phyloP scores from a whole-genome alignment of 306 rosid species.

The Sophora flavescens region DNA sequence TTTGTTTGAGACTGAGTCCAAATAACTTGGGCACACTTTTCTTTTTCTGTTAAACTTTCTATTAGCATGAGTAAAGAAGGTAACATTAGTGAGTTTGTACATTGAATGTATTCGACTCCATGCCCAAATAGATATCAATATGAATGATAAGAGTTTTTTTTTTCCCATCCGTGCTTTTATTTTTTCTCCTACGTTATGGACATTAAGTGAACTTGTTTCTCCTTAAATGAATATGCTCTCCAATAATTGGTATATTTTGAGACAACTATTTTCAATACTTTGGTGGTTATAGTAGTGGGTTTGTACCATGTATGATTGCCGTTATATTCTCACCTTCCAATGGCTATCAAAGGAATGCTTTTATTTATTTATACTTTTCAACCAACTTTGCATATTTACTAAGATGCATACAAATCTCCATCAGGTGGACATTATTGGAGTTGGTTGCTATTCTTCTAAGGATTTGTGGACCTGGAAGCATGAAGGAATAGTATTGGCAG shows the following conservation, averaged over 20 bases:
- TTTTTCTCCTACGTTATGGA: slow-evolving; percentile 27
- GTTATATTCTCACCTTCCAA: slow-evolving; percentile 33
- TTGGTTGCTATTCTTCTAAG: slow-evolving; percentile 95
- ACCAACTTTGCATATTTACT: slow-evolving; percentile 28
- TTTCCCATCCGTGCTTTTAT: slow-evolving; percentile 29
- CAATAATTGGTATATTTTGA: not conserved
- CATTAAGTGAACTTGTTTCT: slow-evolving; percentile 38
- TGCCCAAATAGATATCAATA: slow-evolving; percentile 18
- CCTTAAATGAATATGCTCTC: slow-evolving; percentile 19
- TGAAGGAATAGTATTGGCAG: slow-evolving; percentile 89
- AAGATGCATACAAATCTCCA: slow-evolving; percentile 28
- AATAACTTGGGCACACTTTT: slow-evolving; percentile 16
- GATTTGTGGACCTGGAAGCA: slow-evolving; percentile 98
- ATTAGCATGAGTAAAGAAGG: slow-evolving; percentile 5
- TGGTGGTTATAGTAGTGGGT: slow-evolving; percentile 21
- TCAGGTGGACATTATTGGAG: slow-evolving; percentile 97
- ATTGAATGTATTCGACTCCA: slow-evolving; percentile 15
- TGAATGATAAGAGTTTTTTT: slow-evolving; percentile 3
- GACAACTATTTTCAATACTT: slow-evolving; percentile 19
- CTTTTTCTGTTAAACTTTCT: not conserved
- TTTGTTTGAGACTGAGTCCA: not conserved
- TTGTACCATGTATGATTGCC: slow-evolving; percentile 7
- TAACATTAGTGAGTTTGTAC: not conserved
- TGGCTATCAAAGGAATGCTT: slow-evolving; percentile 4
- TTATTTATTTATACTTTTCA: slow-evolving; percentile 16